Conservation (phyloP, 805 yeast species). For the Nakazawaea molendinolei region DNA sequence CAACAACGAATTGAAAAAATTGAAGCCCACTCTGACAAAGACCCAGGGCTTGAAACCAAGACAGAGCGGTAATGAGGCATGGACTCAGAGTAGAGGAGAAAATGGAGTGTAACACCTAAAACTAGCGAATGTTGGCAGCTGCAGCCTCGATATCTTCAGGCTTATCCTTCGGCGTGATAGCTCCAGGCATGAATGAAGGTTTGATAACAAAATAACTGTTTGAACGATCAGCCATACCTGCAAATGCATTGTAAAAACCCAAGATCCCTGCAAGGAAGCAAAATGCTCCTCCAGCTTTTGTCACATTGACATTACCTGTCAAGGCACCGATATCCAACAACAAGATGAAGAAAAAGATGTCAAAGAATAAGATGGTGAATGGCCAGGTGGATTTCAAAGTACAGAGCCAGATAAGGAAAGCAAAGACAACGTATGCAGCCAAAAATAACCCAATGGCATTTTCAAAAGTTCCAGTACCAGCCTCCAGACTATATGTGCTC, state of each 20-base stretch:
- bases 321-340: constrained; percentile 38
- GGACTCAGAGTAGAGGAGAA: constrained; percentile 82
- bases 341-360: constrained; percentile 39
- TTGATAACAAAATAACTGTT: constrained; percentile 51
- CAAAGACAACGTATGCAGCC: constrained; percentile 46
- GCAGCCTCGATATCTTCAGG: constrained; percentile 8
- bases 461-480: constrained; percentile 16
- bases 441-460: constrained; percentile 44
- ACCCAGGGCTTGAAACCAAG: constrained; percentile 38
- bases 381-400: constrained; percentile 43
- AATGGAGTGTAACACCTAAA: constrained; percentile 34
- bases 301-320: constrained; percentile 24
- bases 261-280: constrained; percentile 35
- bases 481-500: constrained; percentile 29
- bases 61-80: constrained; percentile 67
- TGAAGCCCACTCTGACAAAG: constrained; percentile 7
- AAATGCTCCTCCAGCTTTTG: constrained; percentile 42
- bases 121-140: constrained; percentile 1
- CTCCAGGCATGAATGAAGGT: constrained; percentile 44
- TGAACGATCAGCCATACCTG: constrained; percentile 40
- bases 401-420: constrained; percentile 37
- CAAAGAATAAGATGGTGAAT: constrained; percentile 31
- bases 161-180: constrained; percentile 13
- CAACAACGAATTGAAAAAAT: constrained; percentile 24
- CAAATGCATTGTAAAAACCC: constrained; percentile 42